Base-by-base conservation (phyloP, 257 asterid genomes). In the Gentiana dahurica region DNA sequence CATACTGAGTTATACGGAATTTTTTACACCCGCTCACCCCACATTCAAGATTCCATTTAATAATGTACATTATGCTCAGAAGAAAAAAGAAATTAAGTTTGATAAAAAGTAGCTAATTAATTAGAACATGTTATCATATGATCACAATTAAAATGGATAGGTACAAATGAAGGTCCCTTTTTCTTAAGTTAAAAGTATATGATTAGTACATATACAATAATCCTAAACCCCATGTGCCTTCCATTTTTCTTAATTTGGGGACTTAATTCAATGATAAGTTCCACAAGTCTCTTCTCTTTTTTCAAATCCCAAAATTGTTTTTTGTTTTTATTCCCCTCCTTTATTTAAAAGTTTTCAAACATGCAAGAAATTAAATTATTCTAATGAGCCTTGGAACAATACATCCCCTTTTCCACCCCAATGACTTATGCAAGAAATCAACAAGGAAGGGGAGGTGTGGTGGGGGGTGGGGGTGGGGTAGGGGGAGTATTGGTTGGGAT, bases 211-310 rank as follows among this genome's bases (percentile, higher is more conserved):
- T 24, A 44, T 52, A 44, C 61, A 72, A 75, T 78, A 78, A 69
- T 69, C 70, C 59, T 53, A 58, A 51, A 0, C 24, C 24, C 81
- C 86, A 80, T 77, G 86, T 80, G 86, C 86, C 41, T 67, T 79
- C 83, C 45, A 71, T 69, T 74, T 66, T 80, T 61, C 64, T 24
- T 56, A 39, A 56, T 44, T 41, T 10, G 9, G 46, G 24, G 64
- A 70, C 37, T 72, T 59, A 62, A 53, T 44, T 60, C 68, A 71
- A 68, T 71, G 56, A 70, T 75, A 73, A 63, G 74, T 76, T 73
- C 80, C 76, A 65, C 71, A 41, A 61, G 71, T 65, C 54, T 45
- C 13, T 50, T 47, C 15, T 33, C 64, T 59, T 59, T 59, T 59
- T 51, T 53, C 64, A 59, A 59, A 34, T 46, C 55, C 64, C 45